Percentiles rank a stretch among this genome's conserved stretches.
phyloP scores from a whole-genome alignment of 2,329 filamentous ascomycete genomes.

The Cercospora sp. region DNA sequence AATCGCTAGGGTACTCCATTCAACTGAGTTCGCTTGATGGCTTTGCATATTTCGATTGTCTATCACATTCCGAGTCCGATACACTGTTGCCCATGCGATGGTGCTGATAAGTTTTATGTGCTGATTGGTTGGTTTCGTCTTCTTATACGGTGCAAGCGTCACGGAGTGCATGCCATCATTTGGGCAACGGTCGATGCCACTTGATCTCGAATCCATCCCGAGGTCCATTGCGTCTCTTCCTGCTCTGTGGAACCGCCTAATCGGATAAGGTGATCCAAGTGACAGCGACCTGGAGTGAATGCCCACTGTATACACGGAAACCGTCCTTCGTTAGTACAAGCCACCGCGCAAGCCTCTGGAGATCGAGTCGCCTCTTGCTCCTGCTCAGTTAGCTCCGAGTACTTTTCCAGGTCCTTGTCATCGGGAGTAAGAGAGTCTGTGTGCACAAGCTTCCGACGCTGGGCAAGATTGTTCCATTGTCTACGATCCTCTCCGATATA shows the following conservation, averaged over 20 bases:
- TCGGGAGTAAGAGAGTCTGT: neutral
- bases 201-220: neutral
- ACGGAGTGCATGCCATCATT: neutral
- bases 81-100: neutral
- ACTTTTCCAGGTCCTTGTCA: neutral
- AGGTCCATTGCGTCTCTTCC: neutral
- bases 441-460: neutral
- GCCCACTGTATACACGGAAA: neutral
- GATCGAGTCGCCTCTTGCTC: neutral
- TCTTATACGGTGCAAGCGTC: neutral
- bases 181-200: neutral
- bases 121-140: neutral
- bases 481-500: neutral
- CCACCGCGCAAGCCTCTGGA: neutral
- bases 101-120: neutral
- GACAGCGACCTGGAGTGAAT: neutral
- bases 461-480: neutral
- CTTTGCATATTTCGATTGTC: neutral
- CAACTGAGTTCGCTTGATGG: neutral
- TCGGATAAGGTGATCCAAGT: neutral
- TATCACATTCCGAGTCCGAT: neutral
- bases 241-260: neutral
- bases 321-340: neutral
- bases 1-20: neutral
- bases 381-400: neutral